A percentile compares a stretch with the other conserved stretches of the same genome.
These are phyloP conservation scores for Leccinum longicurvipes DNA, from an alignment of 768 basidiomycete species.

Conservation along the genomic window DNA sequence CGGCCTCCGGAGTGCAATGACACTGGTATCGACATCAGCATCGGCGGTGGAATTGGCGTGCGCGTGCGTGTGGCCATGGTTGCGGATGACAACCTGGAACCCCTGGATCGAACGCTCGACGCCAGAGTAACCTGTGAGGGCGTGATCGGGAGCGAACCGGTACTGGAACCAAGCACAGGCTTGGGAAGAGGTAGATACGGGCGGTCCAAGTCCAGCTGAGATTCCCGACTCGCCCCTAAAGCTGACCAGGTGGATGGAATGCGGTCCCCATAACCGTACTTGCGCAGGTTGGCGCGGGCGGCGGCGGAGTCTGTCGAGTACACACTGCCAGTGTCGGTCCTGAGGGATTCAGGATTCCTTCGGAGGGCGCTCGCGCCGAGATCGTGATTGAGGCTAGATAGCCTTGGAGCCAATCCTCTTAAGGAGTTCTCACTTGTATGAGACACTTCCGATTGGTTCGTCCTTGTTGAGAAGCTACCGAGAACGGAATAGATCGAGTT, in stretches of 20 bases:
- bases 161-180: not conserved
- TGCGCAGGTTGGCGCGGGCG: constrained; percentile 22
- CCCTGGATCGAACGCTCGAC: constrained; percentile 2
- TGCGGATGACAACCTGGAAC: constrained; percentile 2
- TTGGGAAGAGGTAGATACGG: constrained; percentile 1
- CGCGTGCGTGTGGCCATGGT: not conserved
- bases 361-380: not conserved
- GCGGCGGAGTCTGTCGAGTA: constrained; percentile 26
- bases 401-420: not conserved
- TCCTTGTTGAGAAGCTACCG: not conserved
- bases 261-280: constrained; percentile 21
- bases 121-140: constrained; percentile 5
- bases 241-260: constrained; percentile 26
- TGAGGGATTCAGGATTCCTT: constrained; percentile 3
- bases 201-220: constrained; percentile 15
- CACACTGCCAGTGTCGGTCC: constrained; percentile 17
- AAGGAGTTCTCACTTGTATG: not conserved
- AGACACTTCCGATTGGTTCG: not conserved
- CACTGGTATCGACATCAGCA: not conserved
- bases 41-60: not conserved
- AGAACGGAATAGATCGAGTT: not conserved
- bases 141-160: constrained; percentile 1
- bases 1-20: not conserved
- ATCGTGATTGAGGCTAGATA: constrained; percentile 6
- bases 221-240: constrained; percentile 8